These are phyloP conservation scores for Backusella westeae DNA, from an alignment of 192 early-diverging fungal genomes.

Conservation along the genomic window DNA sequence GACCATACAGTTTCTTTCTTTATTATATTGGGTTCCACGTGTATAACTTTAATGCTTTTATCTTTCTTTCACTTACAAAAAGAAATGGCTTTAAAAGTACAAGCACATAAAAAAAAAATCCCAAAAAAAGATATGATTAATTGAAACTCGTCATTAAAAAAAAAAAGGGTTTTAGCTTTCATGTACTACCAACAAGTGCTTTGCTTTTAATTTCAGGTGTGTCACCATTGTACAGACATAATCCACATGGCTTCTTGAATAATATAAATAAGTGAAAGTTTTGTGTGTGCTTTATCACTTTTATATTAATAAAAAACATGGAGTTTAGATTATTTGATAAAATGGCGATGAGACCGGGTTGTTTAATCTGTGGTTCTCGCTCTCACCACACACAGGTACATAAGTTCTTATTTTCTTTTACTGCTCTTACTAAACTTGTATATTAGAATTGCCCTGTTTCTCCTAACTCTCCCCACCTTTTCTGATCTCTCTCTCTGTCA, in stretches of 20 bases:
- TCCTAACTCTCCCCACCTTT: neutral
- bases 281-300: neutral
- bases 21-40: neutral
- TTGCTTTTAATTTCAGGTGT: neutral
- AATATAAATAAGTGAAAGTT: neutral
- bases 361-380: neutral
- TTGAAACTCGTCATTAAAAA: neutral
- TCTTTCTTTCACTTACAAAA: neutral
- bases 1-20: neutral
- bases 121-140: neutral
- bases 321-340: neutral
- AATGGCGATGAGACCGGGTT: neutral
- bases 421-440: neutral
- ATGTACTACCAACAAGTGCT: neutral
- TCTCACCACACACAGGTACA: neutral
- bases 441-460: constrained; percentile 3
- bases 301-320: neutral
- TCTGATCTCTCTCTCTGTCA: neutral
- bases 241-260: neutral
- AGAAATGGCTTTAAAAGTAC: neutral
- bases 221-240: neutral
- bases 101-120: neutral
- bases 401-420: neutral
- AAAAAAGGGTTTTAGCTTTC: neutral
- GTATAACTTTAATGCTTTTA: neutral